Evolutionary conservation across 129 eudicot species (phyloP).

Genomic region (Chrysanthemum lavandulifolium): DNA sequence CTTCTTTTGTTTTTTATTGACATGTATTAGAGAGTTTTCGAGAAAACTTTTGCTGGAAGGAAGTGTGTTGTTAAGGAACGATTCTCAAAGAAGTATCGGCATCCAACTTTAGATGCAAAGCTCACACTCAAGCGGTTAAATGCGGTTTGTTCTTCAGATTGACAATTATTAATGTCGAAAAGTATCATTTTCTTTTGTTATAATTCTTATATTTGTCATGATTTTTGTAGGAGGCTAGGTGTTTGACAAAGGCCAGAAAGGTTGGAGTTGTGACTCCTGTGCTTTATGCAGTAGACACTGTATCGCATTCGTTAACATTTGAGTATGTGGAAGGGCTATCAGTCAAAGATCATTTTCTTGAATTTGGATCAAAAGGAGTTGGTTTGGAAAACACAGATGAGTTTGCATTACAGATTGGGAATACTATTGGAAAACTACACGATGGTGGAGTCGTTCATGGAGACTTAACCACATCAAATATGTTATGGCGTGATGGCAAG

Average conservation of each 20-base stretch:
- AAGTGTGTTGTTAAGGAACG: conserved; percentile 85
- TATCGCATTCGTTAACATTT: conserved; percentile 58
- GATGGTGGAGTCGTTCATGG: conserved; percentile 97
- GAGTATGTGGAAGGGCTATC: conserved; percentile 87
- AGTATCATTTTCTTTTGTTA: not conserved
- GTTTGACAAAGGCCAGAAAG: conserved; percentile 90
- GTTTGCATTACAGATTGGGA: conserved; percentile 78
- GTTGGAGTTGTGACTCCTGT: conserved; percentile 91
- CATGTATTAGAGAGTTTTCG: conserved; percentile 70
- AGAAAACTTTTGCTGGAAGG: conserved; percentile 78
- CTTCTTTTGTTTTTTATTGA: not conserved
- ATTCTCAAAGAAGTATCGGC: conserved; percentile 91
- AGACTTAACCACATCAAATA: conserved; percentile 94
- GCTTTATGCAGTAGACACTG: conserved; percentile 77
- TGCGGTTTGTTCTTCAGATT: conserved; percentile 59
- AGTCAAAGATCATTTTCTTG: conserved; percentile 78
- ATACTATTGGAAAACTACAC: conserved; percentile 78
- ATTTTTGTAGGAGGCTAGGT: conserved; percentile 80
- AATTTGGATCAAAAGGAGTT: conserved; percentile 67
- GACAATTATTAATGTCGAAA: not conserved
- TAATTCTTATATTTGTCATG: conserved; percentile 9
- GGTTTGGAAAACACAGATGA: conserved; percentile 73
- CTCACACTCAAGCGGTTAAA: conserved; percentile 84
- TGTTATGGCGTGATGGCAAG: conserved; percentile 66
- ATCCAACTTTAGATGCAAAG: conserved; percentile 79